These are phyloP conservation scores for Helicocarpus griseus DNA, from an alignment of 2,329 filamentous ascomycete genomes.

Conservation along the genomic window DNA sequence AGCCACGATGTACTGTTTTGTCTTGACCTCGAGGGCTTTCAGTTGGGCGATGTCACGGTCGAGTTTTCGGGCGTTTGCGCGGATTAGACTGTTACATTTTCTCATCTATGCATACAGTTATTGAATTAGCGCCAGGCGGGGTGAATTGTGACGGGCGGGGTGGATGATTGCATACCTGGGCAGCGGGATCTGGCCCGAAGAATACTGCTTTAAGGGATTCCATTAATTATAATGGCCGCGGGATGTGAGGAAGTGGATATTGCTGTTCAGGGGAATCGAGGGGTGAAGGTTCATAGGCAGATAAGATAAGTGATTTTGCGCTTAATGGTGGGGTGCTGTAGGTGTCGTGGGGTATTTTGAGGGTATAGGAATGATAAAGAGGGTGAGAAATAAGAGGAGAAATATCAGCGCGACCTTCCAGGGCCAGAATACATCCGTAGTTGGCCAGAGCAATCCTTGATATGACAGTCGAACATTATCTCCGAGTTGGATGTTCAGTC, in stretches of 20 bases:
- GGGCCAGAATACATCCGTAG: too few species aligned
- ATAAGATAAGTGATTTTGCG: too few species aligned
- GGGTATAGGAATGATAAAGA: too few species aligned
- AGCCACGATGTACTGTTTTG: conserved; percentile 72
- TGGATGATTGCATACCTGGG: conserved; percentile 55
- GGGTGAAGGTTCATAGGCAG: too few species aligned
- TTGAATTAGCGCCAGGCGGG: not conserved
- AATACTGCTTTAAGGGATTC: conserved; percentile 79
- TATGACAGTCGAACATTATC: too few species aligned
- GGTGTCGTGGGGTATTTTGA: too few species aligned
- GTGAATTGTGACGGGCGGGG: not conserved
- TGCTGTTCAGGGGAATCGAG: not conserved
- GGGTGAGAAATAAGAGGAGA: too few species aligned
- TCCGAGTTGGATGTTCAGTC: too few species aligned
- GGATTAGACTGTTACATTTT: conserved; percentile 88
- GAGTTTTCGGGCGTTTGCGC: conserved; percentile 81
- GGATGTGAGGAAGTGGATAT: not conserved
- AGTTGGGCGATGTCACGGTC: conserved; percentile 82
- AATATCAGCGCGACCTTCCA: too few species aligned
- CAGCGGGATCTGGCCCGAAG: conserved; percentile 84
- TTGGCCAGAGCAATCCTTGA: too few species aligned
- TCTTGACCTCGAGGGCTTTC: conserved; percentile 71
- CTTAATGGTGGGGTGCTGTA: too few species aligned
- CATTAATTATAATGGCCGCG: conserved; percentile 44
- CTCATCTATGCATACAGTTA: conserved; percentile 54